Evolutionary conservation across 768 basidiomycete species (phyloP).

Genomic region (Termitomyces sp.): DNA sequence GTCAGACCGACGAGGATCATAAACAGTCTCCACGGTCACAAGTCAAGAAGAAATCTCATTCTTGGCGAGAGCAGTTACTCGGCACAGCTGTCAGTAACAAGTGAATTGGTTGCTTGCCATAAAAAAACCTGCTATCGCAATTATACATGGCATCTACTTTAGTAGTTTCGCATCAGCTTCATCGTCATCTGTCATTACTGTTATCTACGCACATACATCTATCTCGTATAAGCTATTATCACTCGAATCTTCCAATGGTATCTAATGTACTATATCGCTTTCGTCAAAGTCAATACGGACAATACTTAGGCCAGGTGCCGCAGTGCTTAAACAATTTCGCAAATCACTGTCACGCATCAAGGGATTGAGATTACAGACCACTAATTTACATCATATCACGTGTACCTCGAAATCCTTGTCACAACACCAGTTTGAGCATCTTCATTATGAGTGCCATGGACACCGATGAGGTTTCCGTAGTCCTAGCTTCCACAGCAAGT

Average conservation of each 20-base stretch:
- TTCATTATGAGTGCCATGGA: constrained; percentile 59
- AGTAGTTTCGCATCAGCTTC: not conserved
- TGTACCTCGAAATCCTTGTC: not conserved
- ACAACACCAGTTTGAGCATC: not conserved
- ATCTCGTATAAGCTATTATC: not conserved
- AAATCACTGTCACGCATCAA: too few relatives aligned
- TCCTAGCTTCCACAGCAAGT: constrained; percentile 62
- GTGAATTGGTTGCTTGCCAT: not conserved
- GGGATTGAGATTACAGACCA: too few relatives aligned
- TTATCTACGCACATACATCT: not conserved
- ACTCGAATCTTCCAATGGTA: too few relatives aligned
- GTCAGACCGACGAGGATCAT: not conserved
- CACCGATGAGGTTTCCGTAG: constrained; percentile 70
- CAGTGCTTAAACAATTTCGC: too few relatives aligned
- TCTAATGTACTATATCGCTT: not conserved
- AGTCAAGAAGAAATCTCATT: constrained; percentile 13
- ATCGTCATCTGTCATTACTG: not conserved
- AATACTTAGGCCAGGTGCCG: not conserved
- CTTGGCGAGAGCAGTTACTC: constrained; percentile 7
- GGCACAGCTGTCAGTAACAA: not conserved
- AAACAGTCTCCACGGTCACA: not conserved
- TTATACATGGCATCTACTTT: not conserved
- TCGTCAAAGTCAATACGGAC: not conserved
- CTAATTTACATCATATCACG: not conserved
- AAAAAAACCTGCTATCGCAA: not conserved